phyloP scores from a whole-genome alignment of 495 filamentous ascomycete genomes.

The Podospora sp. region DNA sequence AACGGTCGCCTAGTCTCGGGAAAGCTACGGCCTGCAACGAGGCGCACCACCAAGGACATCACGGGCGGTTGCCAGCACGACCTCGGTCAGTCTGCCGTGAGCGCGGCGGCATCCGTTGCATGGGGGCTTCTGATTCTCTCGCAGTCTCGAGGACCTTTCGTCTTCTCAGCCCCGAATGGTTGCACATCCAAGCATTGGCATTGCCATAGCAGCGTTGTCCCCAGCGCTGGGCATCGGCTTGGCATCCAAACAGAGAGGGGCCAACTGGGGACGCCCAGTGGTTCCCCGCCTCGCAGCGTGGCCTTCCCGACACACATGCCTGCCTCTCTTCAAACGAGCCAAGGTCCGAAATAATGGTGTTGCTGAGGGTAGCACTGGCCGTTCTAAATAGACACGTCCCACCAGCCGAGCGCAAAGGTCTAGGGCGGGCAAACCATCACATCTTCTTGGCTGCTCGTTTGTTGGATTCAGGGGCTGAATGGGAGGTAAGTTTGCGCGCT shows the following conservation, averaged over 20 bases:
- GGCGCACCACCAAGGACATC: background rate
- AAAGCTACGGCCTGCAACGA: background rate
- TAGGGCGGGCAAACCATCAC: too few species aligned
- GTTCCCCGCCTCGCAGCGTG: conserved; percentile 6
- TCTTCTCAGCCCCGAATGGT: conserved; percentile 19
- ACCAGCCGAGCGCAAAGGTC: too few species aligned
- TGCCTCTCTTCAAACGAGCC: background rate
- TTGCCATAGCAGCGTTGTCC: conserved; percentile 8
- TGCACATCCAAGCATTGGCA: conserved; percentile 20
- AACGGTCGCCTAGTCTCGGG: background rate
- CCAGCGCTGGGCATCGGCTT: conserved; percentile 9
- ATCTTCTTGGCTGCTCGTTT: too few species aligned
- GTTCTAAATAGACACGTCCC: background rate
- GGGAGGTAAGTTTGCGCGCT: too few species aligned
- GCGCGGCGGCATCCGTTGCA: background rate
- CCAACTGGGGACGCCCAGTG: background rate
- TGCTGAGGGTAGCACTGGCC: background rate
- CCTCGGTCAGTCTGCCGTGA: conserved; percentile 2
- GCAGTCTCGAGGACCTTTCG: conserved; percentile 7
- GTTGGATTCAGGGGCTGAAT: too few species aligned
- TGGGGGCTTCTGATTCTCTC: background rate
- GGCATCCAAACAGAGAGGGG: conserved; percentile 6
- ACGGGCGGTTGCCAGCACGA: background rate
- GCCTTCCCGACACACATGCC: conserved; percentile 1
- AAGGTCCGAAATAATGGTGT: conserved; percentile 5